Evolutionary conservation across 106 monocot genomes (phyloP), one percentile per base, ranked within the genome.

Genomic region (Vanilla planifolia): DNA sequence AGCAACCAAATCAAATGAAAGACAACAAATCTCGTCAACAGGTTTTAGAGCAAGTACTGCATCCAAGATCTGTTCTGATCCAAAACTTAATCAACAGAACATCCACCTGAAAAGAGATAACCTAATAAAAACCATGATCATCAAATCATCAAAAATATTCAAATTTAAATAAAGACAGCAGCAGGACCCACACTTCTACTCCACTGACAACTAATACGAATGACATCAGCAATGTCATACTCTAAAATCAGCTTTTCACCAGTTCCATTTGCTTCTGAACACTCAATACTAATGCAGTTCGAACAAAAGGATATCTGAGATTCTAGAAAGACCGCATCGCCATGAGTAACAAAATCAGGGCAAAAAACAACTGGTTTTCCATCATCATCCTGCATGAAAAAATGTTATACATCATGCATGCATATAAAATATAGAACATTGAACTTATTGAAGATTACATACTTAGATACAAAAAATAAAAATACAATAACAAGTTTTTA

Each of bases 111-210:
- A 57, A n/a, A 36, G 34, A 57, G 35, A 35, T 0, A 57, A 33
- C 13, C 17, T 1, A 57, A 19, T 20, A 34, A 57, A 19, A 57
- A 19, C 13, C 6, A 35, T 35, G 8, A 55, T 8, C 1, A 23
- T 17, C 30, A 19, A 57, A 36, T 0, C 35, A 57, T 16, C 35
- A 57, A 30, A 33, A 57, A 21, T 8, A 55, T 55, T 51, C 28
- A 26, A 33, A 32, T 37, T 6, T 6, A 5, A 37, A 37, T 6
- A 33, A 24, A 0, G 5, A 28, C 10, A 36, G 1, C 21, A 35
- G 8, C 19, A 57, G 8, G 19, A 57, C 57, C 57, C 35, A 57
- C 57, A 57, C 57, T 57, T 57, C 33, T 35, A 57, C 57, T 57
- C 57, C 57, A 34, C 20, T 36, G 57, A 57, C 35, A 35, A 9